Evolutionary conservation across 768 basidiomycete genomes (phyloP).

Genomic region (Crucibulum laeve): DNA sequence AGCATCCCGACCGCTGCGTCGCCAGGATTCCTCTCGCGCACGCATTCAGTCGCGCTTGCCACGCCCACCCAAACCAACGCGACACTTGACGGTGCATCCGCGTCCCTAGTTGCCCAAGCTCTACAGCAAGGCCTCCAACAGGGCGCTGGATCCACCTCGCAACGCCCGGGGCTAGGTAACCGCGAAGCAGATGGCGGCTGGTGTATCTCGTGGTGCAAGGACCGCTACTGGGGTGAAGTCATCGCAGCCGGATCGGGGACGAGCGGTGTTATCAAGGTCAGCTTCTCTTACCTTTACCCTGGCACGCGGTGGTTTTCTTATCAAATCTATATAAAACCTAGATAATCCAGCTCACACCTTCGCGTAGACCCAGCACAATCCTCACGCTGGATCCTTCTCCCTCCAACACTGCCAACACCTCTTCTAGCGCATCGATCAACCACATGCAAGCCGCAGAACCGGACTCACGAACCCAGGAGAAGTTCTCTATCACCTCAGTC

Average conservation of each 20-base stretch:
- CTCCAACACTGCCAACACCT: constrained; percentile 4
- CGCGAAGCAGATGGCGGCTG: constrained; percentile 89
- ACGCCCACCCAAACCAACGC: constrained; percentile 67
- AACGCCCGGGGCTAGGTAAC: constrained; percentile 45
- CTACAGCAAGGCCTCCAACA: constrained; percentile 49
- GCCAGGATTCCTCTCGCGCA: constrained; percentile 35
- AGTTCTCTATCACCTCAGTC: constrained; percentile 71
- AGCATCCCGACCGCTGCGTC: constrained; percentile 42
- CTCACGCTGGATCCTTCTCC: constrained; percentile 57
- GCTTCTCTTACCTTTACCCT: constrained; percentile 7
- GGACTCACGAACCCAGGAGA: constrained; percentile 4
- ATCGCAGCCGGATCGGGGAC: constrained; percentile 75
- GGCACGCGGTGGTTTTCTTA: background rate
- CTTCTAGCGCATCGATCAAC: constrained; percentile 7
- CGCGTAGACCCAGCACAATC: constrained; percentile 61
- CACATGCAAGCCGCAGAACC: constrained; percentile 3
- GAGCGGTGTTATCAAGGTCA: constrained; percentile 72
- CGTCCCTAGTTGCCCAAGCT: constrained; percentile 60
- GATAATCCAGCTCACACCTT: constrained; percentile 73
- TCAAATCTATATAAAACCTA: constrained; percentile 17
- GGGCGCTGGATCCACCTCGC: constrained; percentile 12
- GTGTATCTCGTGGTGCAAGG: constrained; percentile 95
- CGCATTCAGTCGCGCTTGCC: constrained; percentile 56
- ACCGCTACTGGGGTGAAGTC: constrained; percentile 91
- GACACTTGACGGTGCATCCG: constrained; percentile 51